Evolutionary conservation across 2,329 filamentous ascomycete species (phyloP), one percentile per base, ranked within the genome.

Genomic region (Hypoxylon sp.): DNA sequence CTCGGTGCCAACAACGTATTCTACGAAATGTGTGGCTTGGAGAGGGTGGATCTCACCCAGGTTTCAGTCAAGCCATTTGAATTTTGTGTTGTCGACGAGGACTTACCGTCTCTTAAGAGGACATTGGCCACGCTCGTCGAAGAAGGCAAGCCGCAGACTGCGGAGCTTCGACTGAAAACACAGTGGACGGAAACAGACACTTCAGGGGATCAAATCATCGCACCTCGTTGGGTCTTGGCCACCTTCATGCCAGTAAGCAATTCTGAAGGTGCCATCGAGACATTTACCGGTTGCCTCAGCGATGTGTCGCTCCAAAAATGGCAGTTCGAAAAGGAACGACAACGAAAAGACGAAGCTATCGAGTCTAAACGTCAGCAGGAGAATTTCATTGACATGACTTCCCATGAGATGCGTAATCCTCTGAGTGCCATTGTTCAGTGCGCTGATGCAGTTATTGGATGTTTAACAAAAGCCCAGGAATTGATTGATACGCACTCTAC

Each of bases 301-400:
- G 84, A 85, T 70, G 84, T 84, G 9, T 86, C 80, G 7, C 74
- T 81, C 70, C 84, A 83, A 65, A 85, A 82, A 65, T 86, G 80
- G 82, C 85, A 85, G 75, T 77, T 83, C n/a, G 84, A 82, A 67
- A 80, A 80, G 53, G 85, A 85, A 71, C 83, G 80, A 57, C 61
- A 67, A 38, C 63, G 68, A 46, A 70, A 70, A 75, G 84, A 85
- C 46, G 85, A 89, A 62, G 87, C 87, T 1, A 83, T 89, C 25
- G 85, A 88, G 73, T 84, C 85, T 30, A 87, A 86, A 73, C 81
- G 90, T 4, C 90, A 92, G 75, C 93, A 95, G 75, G 91, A 94
- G 73, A 92, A 92, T 69, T 94, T 94, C 73, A 93, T 94, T 74
- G 92, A 93, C 77, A 93, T 93, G 82, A 87, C 86, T 1, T 88